Base-by-base conservation (phyloP, 257 asterid species). In the Thymus mandschuricus region DNA sequence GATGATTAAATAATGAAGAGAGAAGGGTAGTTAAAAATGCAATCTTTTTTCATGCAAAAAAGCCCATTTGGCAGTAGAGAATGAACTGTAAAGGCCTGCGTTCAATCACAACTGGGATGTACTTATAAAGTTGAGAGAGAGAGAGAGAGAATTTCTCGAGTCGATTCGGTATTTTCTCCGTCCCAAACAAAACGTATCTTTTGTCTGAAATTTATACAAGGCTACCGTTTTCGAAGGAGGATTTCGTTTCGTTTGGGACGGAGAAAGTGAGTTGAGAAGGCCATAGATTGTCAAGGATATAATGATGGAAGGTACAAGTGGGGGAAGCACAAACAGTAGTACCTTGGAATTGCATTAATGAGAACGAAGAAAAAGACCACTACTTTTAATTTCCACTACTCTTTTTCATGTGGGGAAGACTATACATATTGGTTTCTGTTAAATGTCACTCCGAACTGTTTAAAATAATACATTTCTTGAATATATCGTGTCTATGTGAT, bases 31-130 rank as follows among this genome's bases (percentile, higher is more conserved):
- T 3, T 34, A 3, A 34, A 38, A 38, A 3, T 38, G 41, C 41
- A 38, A 38, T 38, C 41, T 38, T 38, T 38, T 38, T 38, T 69
- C 30, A 15, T 60, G n/a, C 61, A 61, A 35, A 49, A 61, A 35
- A 49, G 7, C 6, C 52, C 11, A 10, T 38, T 11, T 49, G 52
- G 68, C 38, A 58, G 12, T 8, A 49, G 43, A 61, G 15, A 11
- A 28, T 71, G 75, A 49, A 35, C 68, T 56, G 61, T 49, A 70
- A 59, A 55, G 54, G 75, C 68, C 48, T 45, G 35, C 7, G 44
- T 49, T 35, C 10, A 46, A 31, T 70, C 48, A 45, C 68, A 59
- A 33, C 67, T 59, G 44, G 13, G 57, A 56, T 57, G 15, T 33
- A 54, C 38, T 27, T 29, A 13, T 43, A 31, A 15, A 13, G 31